phyloP scores from a whole-genome alignment of 1,139 yeast genomes.

The Taphrina wiesneri region DNA sequence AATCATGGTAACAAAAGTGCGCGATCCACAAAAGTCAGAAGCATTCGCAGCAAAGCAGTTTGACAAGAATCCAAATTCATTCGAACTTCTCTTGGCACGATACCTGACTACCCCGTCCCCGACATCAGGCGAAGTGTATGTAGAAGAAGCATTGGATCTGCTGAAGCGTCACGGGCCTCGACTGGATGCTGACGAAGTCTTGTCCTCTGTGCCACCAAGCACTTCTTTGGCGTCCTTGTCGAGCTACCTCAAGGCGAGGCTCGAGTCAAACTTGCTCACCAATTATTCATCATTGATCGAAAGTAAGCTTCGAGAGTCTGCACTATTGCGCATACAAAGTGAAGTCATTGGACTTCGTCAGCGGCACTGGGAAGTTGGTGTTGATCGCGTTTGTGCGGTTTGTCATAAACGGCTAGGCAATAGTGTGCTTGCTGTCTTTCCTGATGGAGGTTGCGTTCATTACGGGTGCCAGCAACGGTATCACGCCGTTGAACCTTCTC shows the following conservation, averaged over 20 bases:
- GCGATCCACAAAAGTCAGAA: slow-evolving; percentile 61
- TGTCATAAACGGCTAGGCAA: slow-evolving; percentile 66
- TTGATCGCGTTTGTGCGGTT: slow-evolving; percentile 55
- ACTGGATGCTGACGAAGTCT: slow-evolving; percentile 43
- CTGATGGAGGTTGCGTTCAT: slow-evolving; percentile 61
- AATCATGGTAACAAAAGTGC: slow-evolving; percentile 60
- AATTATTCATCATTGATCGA: slow-evolving; percentile 42
- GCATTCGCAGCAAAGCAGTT: slow-evolving; percentile 59
- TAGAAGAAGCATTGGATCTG: slow-evolving; percentile 37
- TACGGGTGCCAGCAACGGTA: slow-evolving; percentile 57
- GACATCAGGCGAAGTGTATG: slow-evolving; percentile 41
- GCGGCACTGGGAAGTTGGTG: slow-evolving; percentile 48
- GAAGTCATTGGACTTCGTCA: slow-evolving; percentile 48
- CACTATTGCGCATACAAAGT: slow-evolving; percentile 47
- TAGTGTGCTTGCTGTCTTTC: slow-evolving; percentile 59
- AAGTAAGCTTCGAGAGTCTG: slow-evolving; percentile 49
- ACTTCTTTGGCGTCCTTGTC: slow-evolving; percentile 38
- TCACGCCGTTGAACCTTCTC: not conserved
- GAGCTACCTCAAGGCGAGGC: slow-evolving; percentile 49
- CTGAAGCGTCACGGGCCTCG: slow-evolving; percentile 41
- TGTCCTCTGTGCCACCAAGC: slow-evolving; percentile 46
- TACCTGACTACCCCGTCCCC: slow-evolving; percentile 43
- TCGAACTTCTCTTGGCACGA: slow-evolving; percentile 45
- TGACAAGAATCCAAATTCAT: slow-evolving; percentile 45
- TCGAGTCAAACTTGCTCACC: slow-evolving; percentile 48